Evolutionary conservation across 768 basidiomycete genomes (phyloP).

Genomic region (Auricularia cornea): DNA sequence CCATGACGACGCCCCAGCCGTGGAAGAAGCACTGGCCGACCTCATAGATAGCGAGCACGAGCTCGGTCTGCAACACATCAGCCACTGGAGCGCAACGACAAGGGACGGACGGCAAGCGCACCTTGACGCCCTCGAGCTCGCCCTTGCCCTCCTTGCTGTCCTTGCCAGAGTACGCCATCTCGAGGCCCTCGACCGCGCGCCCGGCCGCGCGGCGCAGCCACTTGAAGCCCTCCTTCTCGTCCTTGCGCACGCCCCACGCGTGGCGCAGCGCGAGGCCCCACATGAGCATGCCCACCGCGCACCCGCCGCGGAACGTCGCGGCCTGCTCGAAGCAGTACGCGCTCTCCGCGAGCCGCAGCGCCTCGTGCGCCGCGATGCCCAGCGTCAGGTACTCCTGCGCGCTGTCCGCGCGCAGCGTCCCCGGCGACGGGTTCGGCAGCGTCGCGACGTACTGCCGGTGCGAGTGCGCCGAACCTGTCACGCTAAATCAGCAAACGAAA

Average conservation of each 20-base stretch:
- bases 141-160: conserved; percentile 16
- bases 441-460: not conserved
- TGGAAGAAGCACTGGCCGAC: conserved; percentile 90
- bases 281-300: conserved; percentile 88
- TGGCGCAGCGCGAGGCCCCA: conserved; percentile 79
- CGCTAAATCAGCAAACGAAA: not conserved
- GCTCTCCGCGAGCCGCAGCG: conserved; percentile 58
- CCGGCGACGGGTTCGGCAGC: conserved; percentile 4
- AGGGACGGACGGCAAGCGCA: conserved; percentile 13
- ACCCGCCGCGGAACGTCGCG: conserved; percentile 67
- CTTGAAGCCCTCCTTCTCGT: conserved; percentile 70
- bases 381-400: conserved; percentile 64
- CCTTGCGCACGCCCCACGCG: conserved; percentile 80
- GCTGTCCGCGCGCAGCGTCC: conserved; percentile 22
- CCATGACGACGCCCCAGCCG: conserved; percentile 82
- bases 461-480: not conserved
- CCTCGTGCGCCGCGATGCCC: conserved; percentile 72
- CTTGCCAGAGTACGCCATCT: conserved; percentile 41
- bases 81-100: not conserved
- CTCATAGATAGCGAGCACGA: conserved; percentile 85
- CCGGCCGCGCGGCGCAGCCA: conserved; percentile 83
- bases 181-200: conserved; percentile 66
- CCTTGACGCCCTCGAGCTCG: conserved; percentile 48
- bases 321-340: conserved; percentile 69
- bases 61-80: conserved; percentile 46